Evolutionary conservation across 192 early-diverging fungal species (phyloP).

Genomic region (Linnemannia schmuckeri): DNA sequence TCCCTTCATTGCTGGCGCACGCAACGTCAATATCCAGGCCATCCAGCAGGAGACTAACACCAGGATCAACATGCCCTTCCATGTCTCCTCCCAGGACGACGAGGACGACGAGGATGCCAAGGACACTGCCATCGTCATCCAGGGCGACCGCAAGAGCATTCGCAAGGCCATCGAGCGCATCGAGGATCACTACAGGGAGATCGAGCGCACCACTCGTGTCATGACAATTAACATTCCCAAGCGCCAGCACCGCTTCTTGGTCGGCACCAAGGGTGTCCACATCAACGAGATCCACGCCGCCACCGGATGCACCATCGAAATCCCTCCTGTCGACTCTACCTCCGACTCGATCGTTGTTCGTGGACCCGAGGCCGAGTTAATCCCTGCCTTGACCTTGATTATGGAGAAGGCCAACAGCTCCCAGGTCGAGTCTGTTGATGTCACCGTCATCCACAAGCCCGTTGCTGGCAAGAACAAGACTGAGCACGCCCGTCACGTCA

Average conservation of each 20-base stretch:
- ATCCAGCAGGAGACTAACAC: constrained; percentile 74
- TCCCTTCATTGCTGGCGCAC: constrained; percentile 87
- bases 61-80: constrained; percentile 84
- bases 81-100: constrained; percentile 60
- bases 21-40: constrained; percentile 70
- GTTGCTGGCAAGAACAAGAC: constrained; percentile 60
- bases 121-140: constrained; percentile 74
- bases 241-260: constrained; percentile 92
- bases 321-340: constrained; percentile 78
- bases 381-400: constrained; percentile 81
- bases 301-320: constrained; percentile 89
- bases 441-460: constrained; percentile 66
- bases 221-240: constrained; percentile 84
- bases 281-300: constrained; percentile 88
- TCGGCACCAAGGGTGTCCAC: constrained; percentile 82
- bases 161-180: constrained; percentile 74
- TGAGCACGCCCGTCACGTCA: constrained; percentile 73
- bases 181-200: constrained; percentile 67
- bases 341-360: constrained; percentile 84
- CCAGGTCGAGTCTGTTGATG: constrained; percentile 79
- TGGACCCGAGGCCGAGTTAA: constrained; percentile 79
- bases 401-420: constrained; percentile 87
- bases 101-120: constrained; percentile 41
- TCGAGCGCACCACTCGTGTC: constrained; percentile 76
- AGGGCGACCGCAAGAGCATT: constrained; percentile 84